These are phyloP conservation scores for Dipodascus geniculatus DNA, from an alignment of 805 yeast genomes.

Conservation along the genomic window DNA sequence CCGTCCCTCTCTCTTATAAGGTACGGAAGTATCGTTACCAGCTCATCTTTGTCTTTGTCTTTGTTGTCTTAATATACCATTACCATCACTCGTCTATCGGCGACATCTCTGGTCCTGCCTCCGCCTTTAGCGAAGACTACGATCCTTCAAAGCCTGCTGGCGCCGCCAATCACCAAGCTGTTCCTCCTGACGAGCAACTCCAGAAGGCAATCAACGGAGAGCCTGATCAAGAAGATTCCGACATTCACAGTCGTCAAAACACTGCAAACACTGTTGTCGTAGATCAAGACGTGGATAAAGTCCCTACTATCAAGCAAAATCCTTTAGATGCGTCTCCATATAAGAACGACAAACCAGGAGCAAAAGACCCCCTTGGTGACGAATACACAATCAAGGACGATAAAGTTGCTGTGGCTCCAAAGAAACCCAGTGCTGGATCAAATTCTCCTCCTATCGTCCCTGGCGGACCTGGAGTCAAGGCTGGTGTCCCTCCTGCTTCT, in stretches of 20 bases:
- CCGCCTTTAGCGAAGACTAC: background rate
- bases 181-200: background rate
- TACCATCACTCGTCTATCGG: background rate
- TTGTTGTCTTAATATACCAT: background rate
- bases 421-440: background rate
- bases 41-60: background rate
- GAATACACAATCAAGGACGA: background rate
- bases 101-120: background rate
- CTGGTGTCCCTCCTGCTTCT: background rate
- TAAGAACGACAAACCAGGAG: background rate
- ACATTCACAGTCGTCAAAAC: background rate
- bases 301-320: background rate
- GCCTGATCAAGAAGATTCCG: background rate
- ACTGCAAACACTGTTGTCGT: background rate
- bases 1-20: constrained; percentile 1
- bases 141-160: background rate
- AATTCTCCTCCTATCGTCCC: background rate
- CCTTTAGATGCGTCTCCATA: background rate
- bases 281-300: background rate
- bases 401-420: background rate
- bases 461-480: background rate
- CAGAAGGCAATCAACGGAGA: background rate
- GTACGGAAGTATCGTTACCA: background rate
- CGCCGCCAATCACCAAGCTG: background rate
- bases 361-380: background rate